Evolutionary conservation across 2,329 filamentous ascomycete genomes (phyloP), one percentile per base, ranked within the genome.

Genomic region (Coniochaeta sp.): DNA sequence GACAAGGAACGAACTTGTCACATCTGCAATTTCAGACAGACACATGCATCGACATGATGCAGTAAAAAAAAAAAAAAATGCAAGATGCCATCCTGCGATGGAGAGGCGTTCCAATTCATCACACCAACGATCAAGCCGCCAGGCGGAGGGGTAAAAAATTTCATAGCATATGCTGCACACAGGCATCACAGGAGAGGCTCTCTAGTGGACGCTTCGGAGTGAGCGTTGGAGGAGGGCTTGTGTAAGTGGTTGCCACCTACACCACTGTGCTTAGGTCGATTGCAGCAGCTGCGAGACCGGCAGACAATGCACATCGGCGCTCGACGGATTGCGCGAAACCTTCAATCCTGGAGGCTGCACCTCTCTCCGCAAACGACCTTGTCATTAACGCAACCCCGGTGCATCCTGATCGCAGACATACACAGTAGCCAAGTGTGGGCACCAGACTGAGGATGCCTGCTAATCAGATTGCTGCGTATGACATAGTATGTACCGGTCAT

Each of bases 151-250:
- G 44, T 26, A 31, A 52, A 52, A 31, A 4, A 31, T 24, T 52
- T 52, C 47, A 52, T 26, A 4, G 8, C 54, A 56, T 34, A 19
- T n/a, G 54, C 19, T 56, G 54, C 31, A 38, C 31, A 38, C 31
- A 56, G 54, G 38, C 38, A 34, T 36, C 31, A 56, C 3, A 22
- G 47, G n/a, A 22, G 34, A 36, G 54, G 54, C 54, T 36, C 54
- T 34, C 19, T 16, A 56, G 54, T 56, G 54, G 54, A 36, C 54
- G 26, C 22, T 36, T 56, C 54, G 54, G 54, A 56, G 54, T 56
- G 31, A 56, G 54, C 54, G 54, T 19, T 19, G 28, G 28, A 36
- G 44, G 24, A 22, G 52, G 50, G 52, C 24, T 54, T 28, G 50
- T 54, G 50, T 16, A 55, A 34, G 52, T 55, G 52, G 52, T 28